These are phyloP conservation scores for Tagetes patula DNA, from an alignment of 129 eudicot species.

Conservation along the genomic window DNA sequence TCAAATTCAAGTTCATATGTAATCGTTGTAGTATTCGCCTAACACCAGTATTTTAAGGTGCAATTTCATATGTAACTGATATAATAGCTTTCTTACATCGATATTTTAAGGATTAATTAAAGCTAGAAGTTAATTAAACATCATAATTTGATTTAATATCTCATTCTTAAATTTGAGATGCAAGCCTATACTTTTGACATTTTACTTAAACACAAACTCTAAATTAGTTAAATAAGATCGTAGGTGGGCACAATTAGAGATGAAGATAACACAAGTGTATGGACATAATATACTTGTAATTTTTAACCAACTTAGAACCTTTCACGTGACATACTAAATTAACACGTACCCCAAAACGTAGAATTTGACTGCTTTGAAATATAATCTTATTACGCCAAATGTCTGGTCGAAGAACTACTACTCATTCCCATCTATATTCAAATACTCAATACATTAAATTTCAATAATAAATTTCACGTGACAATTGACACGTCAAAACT, in stretches of 20 bases:
- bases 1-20: too few relatives aligned
- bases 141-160: background rate
- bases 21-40: too few relatives aligned
- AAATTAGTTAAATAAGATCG: background rate
- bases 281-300: background rate
- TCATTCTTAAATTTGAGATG: background rate
- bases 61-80: background rate
- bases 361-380: background rate
- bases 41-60: too few relatives aligned
- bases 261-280: background rate
- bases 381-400: too few relatives aligned
- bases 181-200: background rate
- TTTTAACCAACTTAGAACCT: background rate
- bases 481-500: background rate
- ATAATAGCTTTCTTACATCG: background rate
- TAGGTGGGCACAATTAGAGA: background rate
- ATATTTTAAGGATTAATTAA: background rate
- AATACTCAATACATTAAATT: background rate
- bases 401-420: too few relatives aligned
- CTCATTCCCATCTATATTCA: background rate
- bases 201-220: too few relatives aligned
- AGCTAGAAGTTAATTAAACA: background rate
- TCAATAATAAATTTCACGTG: background rate
- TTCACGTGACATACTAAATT: background rate
- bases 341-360: slow-evolving; percentile 3